Evolutionary conservation across 371 early-diverging fungal genomes (phyloP).

Genomic region (Parasitella parasitica): DNA sequence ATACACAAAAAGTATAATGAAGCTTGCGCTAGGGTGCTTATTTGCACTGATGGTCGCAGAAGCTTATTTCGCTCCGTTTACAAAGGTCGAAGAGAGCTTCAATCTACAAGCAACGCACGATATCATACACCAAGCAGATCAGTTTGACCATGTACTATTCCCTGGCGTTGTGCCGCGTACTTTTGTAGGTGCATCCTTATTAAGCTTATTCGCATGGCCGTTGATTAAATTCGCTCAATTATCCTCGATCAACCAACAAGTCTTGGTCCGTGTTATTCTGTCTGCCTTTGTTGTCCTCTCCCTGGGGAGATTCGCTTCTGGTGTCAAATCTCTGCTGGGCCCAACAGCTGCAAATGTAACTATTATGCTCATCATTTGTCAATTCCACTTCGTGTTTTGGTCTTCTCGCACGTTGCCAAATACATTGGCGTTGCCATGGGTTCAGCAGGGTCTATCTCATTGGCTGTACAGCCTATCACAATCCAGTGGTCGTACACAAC

Average conservation of each 20-base stretch:
- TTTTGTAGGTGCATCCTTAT: conserved; percentile 75
- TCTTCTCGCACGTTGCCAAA: conserved; percentile 86
- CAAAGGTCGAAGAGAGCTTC: conserved; percentile 97
- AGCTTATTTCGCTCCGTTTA: conserved; percentile 68
- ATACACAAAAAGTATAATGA: conserved; percentile 25
- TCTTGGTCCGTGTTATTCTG: conserved; percentile 55
- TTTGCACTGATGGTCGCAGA: conserved; percentile 42
- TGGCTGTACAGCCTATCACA: conserved; percentile 35
- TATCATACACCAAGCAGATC: conserved; percentile 58
- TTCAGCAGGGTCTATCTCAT: conserved; percentile 42
- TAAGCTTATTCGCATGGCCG: conserved; percentile 35
- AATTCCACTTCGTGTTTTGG: conserved; percentile 91
- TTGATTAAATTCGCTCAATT: not conserved
- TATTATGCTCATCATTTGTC: conserved; percentile 61
- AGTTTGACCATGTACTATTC: conserved; percentile 81
- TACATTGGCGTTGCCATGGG: conserved; percentile 76
- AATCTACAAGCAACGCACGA: conserved; percentile 92
- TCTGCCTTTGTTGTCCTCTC: conserved; percentile 49
- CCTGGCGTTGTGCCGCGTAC: conserved; percentile 96
- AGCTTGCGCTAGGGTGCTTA: conserved; percentile 26
- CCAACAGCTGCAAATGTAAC: conserved; percentile 53
- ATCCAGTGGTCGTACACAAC: conserved; percentile 11
- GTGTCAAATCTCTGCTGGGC: conserved; percentile 59
- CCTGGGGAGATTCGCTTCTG: conserved; percentile 41
- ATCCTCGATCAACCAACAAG: conserved; percentile 21